These are phyloP conservation scores for Helminthosporium solani DNA, from an alignment of 2,329 filamentous ascomycete genomes.

Conservation along the genomic window DNA sequence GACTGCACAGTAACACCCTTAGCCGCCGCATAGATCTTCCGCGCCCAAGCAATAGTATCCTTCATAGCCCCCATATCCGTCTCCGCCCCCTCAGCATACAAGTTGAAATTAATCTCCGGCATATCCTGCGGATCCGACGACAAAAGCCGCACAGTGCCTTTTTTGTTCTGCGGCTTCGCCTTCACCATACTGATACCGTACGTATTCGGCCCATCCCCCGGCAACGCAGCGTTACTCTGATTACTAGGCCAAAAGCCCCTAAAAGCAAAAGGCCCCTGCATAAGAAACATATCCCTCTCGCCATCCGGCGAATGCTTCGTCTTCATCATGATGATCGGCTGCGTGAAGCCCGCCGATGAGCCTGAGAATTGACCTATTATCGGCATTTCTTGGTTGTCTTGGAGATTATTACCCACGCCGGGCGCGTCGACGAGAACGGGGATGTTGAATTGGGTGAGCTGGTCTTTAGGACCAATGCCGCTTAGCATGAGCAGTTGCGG, in stretches of 20 bases:
- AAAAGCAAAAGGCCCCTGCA: conserved; percentile 25
- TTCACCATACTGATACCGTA: conserved; percentile 52
- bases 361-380: conserved; percentile 39
- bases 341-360: conserved; percentile 10
- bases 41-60: conserved; percentile 57
- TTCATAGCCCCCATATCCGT: conserved; percentile 49
- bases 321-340: conserved; percentile 21
- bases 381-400: conserved; percentile 55
- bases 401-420: conserved; percentile 60
- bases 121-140: conserved; percentile 61
- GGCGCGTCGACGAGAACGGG: conserved; percentile 52
- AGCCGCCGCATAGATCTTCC: conserved; percentile 48
- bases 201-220: conserved; percentile 13
- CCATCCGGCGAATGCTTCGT: conserved; percentile 19
- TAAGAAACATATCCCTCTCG: conserved; percentile 28
- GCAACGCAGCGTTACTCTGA: conserved; percentile 17
- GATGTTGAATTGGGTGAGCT: conserved; percentile 56
- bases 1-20: conserved; percentile 41
- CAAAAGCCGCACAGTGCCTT: conserved; percentile 60
- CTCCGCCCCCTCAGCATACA: conserved; percentile 40
- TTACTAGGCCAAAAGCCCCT: conserved; percentile 27
- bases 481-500: conserved; percentile 64
- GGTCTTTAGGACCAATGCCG: conserved; percentile 57
- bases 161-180: conserved; percentile 60
- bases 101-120: conserved; percentile 54